Conservation (phyloP, 805 yeast species). For the Teunomyces atbi region DNA sequence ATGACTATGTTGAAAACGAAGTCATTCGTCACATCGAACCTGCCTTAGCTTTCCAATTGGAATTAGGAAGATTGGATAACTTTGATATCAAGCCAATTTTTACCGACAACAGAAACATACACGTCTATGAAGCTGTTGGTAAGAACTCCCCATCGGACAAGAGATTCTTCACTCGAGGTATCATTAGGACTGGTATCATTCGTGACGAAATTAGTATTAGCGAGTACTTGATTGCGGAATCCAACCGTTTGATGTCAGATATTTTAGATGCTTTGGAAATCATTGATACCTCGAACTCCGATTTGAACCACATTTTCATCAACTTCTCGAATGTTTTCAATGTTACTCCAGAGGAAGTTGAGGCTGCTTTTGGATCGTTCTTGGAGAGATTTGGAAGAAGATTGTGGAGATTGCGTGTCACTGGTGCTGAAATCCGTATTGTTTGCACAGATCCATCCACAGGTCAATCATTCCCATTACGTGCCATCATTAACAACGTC, state of each 20-base stretch:
- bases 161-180: slow-evolving; percentile 96
- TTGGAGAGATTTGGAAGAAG: slow-evolving; percentile 96
- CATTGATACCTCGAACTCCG: slow-evolving; percentile 91
- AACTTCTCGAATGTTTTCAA: slow-evolving; percentile 96
- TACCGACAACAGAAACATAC: slow-evolving; percentile 96
- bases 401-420: slow-evolving; percentile 92
- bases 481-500: slow-evolving; percentile 95
- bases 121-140: slow-evolving; percentile 94
- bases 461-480: slow-evolving; percentile 89
- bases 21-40: slow-evolving; percentile 98
- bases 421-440: slow-evolving; percentile 96
- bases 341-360: slow-evolving; percentile 92
- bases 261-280: slow-evolving; percentile 93
- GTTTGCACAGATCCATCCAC: slow-evolving; percentile 87
- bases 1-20: slow-evolving; percentile 79
- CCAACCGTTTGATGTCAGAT: slow-evolving; percentile 93
- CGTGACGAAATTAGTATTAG: slow-evolving; percentile 90
- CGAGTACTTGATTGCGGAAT: slow-evolving; percentile 93
- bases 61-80: slow-evolving; percentile 89
- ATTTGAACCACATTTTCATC: slow-evolving; percentile 94
- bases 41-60: slow-evolving; percentile 95
- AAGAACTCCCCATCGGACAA: slow-evolving; percentile 91
- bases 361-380: slow-evolving; percentile 96
- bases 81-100: slow-evolving; percentile 92
- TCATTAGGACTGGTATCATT: slow-evolving; percentile 92